Percentiles rank a stretch among this genome's conserved stretches.
phyloP scores from a whole-genome alignment of 2,329 filamentous ascomycete species.

The Taxawa tesnikishii region DNA sequence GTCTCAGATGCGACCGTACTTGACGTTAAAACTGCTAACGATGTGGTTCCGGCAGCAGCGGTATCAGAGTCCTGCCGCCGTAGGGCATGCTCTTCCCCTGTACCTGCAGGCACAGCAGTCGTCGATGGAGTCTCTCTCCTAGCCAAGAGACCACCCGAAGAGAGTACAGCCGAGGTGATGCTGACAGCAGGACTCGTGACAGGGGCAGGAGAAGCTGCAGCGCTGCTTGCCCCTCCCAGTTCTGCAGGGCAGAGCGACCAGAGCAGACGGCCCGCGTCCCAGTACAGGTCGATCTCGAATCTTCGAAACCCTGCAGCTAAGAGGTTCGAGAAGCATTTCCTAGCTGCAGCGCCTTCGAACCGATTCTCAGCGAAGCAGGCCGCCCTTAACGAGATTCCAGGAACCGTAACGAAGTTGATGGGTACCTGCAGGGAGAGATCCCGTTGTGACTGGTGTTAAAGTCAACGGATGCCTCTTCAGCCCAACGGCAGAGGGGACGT shows the following conservation, averaged over 20 bases:
- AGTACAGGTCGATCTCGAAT: conserved; percentile 50
- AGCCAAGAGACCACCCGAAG: not conserved
- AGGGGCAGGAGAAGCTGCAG: not conserved
- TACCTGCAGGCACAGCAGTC: too few relatives aligned
- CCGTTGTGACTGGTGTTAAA: conserved; percentile 41
- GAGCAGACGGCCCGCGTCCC: conserved; percentile 40
- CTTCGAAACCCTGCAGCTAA: conserved; percentile 46
- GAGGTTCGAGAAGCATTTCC: conserved; percentile 50
- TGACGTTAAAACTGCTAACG: conserved; percentile 7
- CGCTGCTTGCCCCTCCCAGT: conserved; percentile 18
- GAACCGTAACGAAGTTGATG: conserved; percentile 48
- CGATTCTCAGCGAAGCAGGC: conserved; percentile 45
- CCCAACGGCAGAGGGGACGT: not conserved
- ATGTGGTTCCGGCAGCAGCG: not conserved
- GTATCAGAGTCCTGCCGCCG: too few relatives aligned
- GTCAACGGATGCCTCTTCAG: conserved; percentile 2
- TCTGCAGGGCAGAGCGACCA: conserved; percentile 53
- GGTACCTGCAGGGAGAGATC: conserved; percentile 48
- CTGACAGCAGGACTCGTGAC: too few relatives aligned
- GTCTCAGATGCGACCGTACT: conserved; percentile 9
- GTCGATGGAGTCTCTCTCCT: too few relatives aligned
- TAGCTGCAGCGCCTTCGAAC: conserved; percentile 40
- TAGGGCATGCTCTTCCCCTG: too few relatives aligned
- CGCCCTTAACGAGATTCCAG: conserved; percentile 43
- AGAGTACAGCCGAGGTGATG: not conserved